Conservation (phyloP, 2,329 filamentous ascomycete genomes). For the Orbilia javanica region DNA sequence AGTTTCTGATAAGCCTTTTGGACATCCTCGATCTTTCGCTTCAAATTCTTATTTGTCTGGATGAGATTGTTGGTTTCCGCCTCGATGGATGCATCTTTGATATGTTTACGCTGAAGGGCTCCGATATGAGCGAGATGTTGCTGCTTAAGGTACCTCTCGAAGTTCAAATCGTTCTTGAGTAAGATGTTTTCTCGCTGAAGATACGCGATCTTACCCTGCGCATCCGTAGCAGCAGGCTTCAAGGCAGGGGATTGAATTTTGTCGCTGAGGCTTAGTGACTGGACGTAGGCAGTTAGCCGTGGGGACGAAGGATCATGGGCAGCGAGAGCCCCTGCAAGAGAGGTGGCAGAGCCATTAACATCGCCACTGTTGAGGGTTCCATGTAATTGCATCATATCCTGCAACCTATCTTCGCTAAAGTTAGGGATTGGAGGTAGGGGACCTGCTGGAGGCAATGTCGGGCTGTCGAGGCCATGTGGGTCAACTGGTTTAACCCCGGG, state of each 20-base stretch:
- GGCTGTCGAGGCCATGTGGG: slow-evolving; percentile 70
- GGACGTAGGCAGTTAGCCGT: slow-evolving; percentile 62
- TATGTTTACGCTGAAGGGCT: slow-evolving; percentile 79
- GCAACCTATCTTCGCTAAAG: slow-evolving; percentile 68
- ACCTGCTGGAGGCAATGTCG: slow-evolving; percentile 71
- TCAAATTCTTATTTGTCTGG: slow-evolving; percentile 79
- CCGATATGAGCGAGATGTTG: slow-evolving; percentile 86
- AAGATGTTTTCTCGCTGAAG: slow-evolving; percentile 81
- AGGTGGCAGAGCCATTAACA: slow-evolving; percentile 46
- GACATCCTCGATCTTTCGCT: slow-evolving; percentile 78
- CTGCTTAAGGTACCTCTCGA: slow-evolving; percentile 85
- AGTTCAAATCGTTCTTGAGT: slow-evolving; percentile 82
- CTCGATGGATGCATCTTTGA: slow-evolving; percentile 81
- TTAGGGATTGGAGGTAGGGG: slow-evolving; percentile 68
- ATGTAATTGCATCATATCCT: slow-evolving; percentile 74
- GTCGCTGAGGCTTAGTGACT: slow-evolving; percentile 62
- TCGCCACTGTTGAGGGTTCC: slow-evolving; percentile 69
- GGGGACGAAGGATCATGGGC: slow-evolving; percentile 61
- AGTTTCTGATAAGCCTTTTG: slow-evolving; percentile 78
- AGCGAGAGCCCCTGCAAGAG: slow-evolving; percentile 43
- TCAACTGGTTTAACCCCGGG: slow-evolving; percentile 48
- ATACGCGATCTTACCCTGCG: slow-evolving; percentile 67
- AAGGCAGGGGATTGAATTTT: slow-evolving; percentile 62
- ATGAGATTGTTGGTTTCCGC: slow-evolving; percentile 85
- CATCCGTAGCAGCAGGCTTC: slow-evolving; percentile 63